phyloP scores from a whole-genome alignment of 768 basidiomycete species.

The Russula olivacea region DNA sequence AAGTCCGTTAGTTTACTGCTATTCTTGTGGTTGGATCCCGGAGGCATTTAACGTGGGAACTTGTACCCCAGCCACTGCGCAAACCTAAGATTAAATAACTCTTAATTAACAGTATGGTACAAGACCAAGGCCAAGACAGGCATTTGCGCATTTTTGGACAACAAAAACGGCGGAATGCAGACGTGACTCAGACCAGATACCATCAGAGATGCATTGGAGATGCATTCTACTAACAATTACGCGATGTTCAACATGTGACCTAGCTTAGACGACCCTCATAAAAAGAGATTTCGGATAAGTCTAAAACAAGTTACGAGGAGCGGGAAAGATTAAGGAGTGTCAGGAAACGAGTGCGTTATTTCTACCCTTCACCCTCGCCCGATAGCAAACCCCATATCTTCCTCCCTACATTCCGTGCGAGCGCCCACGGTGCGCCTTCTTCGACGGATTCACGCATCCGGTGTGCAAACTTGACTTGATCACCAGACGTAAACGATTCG shows the following conservation, averaged over 20 bases:
- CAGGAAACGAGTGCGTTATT: background rate
- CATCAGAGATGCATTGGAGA: background rate
- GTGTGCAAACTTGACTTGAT: slow-evolving; percentile 49
- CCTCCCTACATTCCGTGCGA: slow-evolving; percentile 37
- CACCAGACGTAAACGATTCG: slow-evolving; percentile 52
- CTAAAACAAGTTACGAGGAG: background rate
- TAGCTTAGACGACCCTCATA: background rate
- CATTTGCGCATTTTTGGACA: background rate
- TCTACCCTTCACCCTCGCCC: slow-evolving; percentile 22
- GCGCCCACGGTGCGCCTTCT: slow-evolving; percentile 51
- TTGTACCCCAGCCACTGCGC: slow-evolving; percentile 15
- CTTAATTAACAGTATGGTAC: background rate
- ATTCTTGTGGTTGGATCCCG: slow-evolving; percentile 2
- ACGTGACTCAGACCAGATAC: background rate
- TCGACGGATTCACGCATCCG: slow-evolving; percentile 61
- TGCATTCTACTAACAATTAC: slow-evolving; percentile 1
- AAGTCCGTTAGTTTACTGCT: slow-evolving; percentile 3
- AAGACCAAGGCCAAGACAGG: background rate
- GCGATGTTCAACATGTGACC: background rate
- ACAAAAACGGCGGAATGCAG: background rate
- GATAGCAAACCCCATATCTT: slow-evolving; percentile 33
- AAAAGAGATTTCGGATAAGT: background rate
- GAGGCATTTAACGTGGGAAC: slow-evolving; percentile 4
- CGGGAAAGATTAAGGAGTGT: slow-evolving; percentile 1
- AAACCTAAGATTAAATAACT: background rate